Evolutionary conservation across 768 basidiomycete species (phyloP).

Genomic region (Suillus lakei): DNA sequence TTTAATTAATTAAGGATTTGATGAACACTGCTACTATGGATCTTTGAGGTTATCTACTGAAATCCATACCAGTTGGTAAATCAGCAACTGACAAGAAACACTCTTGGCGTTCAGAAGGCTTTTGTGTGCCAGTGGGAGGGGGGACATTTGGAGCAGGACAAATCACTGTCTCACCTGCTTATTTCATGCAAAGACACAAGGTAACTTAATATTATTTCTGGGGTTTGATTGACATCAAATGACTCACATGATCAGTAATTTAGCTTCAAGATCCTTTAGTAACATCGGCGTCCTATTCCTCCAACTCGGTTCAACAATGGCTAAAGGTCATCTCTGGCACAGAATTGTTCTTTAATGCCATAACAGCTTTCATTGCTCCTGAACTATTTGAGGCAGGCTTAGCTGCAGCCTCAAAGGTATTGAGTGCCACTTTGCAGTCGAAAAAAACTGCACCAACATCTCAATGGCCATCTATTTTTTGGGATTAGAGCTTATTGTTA

Average conservation of each 20-base stretch:
- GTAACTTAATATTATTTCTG: neutral
- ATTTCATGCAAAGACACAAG: neutral
- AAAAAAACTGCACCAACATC: neutral
- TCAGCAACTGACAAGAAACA: neutral
- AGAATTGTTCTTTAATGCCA: neutral
- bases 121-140: neutral
- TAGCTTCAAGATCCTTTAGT: slow-evolving; percentile 1
- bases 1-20: neutral
- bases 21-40: neutral
- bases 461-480: slow-evolving; percentile 10
- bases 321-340: neutral
- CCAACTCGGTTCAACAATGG: neutral
- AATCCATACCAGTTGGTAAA: neutral
- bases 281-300: neutral
- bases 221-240: neutral
- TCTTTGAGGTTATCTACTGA: neutral
- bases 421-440: neutral
- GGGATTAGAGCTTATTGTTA: slow-evolving; percentile 10
- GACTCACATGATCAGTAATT: neutral
- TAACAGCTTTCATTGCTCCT: neutral
- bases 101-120: neutral
- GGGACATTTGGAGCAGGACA: neutral
- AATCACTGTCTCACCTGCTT: neutral
- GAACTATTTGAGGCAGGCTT: neutral
- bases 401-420: neutral